Percentiles rank a stretch among this genome's conserved stretches.
Evolutionary conservation across 164 flowering plant species (phyloP).

Genomic region (Tetracentron sinense): DNA sequence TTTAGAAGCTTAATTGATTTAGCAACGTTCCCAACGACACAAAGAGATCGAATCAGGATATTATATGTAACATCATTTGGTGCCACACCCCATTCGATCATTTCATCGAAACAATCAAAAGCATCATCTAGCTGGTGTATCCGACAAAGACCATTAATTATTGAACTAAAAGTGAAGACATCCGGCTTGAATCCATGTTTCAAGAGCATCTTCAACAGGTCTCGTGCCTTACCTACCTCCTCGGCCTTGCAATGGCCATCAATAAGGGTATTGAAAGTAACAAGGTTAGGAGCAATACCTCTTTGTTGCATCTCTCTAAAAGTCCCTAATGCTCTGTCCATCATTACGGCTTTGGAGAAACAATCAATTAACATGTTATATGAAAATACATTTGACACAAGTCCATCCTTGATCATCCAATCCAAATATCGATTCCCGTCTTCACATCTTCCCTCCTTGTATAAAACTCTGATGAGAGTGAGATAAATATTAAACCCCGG

Average conservation of each 20-base stretch:
- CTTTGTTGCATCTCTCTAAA: slow-evolving; percentile 51
- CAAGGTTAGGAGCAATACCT: slow-evolving; percentile 63
- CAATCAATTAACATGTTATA: slow-evolving; percentile 81
- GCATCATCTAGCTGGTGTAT: slow-evolving; percentile 56
- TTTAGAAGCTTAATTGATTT: slow-evolving; percentile 46
- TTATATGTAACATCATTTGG: slow-evolving; percentile 72
- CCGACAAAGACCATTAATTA: slow-evolving; percentile 79
- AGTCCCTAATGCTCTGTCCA: slow-evolving; percentile 47
- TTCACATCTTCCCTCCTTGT: slow-evolving; percentile 28
- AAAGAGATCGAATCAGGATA: slow-evolving; percentile 62
- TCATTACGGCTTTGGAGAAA: slow-evolving; percentile 54
- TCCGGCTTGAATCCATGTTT: slow-evolving; percentile 66
- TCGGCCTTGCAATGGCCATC: slow-evolving; percentile 57
- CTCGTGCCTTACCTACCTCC: slow-evolving; percentile 39
- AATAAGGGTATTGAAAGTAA: slow-evolving; percentile 83
- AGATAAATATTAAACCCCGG: slow-evolving; percentile 54
- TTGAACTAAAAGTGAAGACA: slow-evolving; percentile 69
- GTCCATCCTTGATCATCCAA: slow-evolving; percentile 46
- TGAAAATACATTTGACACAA: slow-evolving; percentile 47
- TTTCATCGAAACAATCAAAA: slow-evolving; percentile 69
- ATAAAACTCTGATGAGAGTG: slow-evolving; percentile 45
- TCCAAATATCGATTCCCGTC: slow-evolving; percentile 49
- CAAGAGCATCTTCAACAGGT: slow-evolving; percentile 58
- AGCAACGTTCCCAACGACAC: slow-evolving; percentile 51
- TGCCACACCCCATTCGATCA: slow-evolving; percentile 74